A percentile compares a stretch with the other conserved stretches of the same genome.
Conservation (phyloP, 2,329 filamentous ascomycete genomes). For the Sclerotinia subarctica region DNA sequence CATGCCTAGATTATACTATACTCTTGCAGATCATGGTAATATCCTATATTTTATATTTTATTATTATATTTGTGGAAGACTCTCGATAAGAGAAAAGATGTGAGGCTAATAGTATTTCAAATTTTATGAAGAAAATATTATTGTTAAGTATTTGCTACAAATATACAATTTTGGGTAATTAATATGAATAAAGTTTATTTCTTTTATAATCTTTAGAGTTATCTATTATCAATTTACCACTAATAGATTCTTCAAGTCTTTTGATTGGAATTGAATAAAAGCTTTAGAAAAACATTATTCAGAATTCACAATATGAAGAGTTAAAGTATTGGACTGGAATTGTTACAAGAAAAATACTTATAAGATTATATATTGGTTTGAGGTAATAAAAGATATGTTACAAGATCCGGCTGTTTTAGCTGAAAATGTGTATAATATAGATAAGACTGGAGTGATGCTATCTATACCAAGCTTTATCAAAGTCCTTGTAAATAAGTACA, state of each 20-base stretch:
- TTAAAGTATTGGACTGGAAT: too few relatives aligned
- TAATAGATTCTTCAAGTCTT: too few relatives aligned
- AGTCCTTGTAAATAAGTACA: constrained; percentile 36
- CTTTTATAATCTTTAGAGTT: constrained; percentile 12
- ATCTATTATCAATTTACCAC: too few relatives aligned
- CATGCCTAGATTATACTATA: not conserved
- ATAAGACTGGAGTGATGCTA: constrained; percentile 31
- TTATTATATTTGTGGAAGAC: not conserved
- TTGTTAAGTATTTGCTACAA: constrained; percentile 17
- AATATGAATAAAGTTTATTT: constrained; percentile 21
- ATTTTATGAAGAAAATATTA: constrained; percentile 8
- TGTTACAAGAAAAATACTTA: too few relatives aligned
- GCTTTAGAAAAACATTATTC: too few relatives aligned
- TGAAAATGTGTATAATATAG: not conserved
- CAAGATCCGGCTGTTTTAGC: too few relatives aligned
- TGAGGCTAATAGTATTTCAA: constrained; percentile 11
- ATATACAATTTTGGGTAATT: constrained; percentile 23
- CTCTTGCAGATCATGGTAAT: not conserved
- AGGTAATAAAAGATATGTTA: too few relatives aligned
- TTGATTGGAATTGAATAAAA: too few relatives aligned
- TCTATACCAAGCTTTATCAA: constrained; percentile 33
- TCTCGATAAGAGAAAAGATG: not conserved
- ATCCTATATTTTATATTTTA: not conserved
- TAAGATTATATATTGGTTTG: too few relatives aligned
- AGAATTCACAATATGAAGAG: too few relatives aligned